Evolutionary conservation across 2,329 filamentous ascomycete genomes (phyloP), one percentile per base, ranked within the genome.

Genomic region (Trichoderma sp.): DNA sequence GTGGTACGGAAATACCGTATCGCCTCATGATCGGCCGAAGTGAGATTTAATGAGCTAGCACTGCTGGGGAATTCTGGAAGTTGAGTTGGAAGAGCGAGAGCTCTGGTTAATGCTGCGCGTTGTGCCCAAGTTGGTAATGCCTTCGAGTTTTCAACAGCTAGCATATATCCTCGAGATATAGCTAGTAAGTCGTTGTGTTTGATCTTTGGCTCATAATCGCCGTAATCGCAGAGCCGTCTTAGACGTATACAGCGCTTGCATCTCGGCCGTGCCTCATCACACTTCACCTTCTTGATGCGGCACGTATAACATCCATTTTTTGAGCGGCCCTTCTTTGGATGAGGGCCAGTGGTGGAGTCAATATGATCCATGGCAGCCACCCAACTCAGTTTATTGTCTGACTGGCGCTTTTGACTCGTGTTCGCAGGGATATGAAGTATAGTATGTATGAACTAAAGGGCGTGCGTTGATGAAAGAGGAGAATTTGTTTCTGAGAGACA

Each of bases 1-100:
- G 75, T 77, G 6, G 80, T 81, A 11, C 80, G 78, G 66, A 80
- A 82, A 68, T 80, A 80, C 15, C 76, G 76, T 13, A 82, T 81
- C 3, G 80, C 78, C 66, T 81, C 79, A 61, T 81, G 78, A 36
- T 81, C 80, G 6, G 75, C 72, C 6, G 74, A 75, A 20, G 74
- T 77, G 12, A 81, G 74, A 17, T 76, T 72, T 12, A 79, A 50
- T 13, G 77, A 76, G 36, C 70, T 76, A 9, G 74, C 74, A 47
- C 74, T 75, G 9, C 70, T 68, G 6, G 43, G 70, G 62, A 71
- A 74, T 47, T 70, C 73, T 55, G 71, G 71, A 34, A 74, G 72
- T 30, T 47, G 71, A 62, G 66, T 63, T 17, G 69, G 66, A 23
- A 71, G 62, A 39, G 70, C 70, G n/a, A 71, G 70, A 20, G 70